These are phyloP conservation scores for Aquilaria yunnanensis DNA, from an alignment of 345 rosid species.

Conservation along the genomic window DNA sequence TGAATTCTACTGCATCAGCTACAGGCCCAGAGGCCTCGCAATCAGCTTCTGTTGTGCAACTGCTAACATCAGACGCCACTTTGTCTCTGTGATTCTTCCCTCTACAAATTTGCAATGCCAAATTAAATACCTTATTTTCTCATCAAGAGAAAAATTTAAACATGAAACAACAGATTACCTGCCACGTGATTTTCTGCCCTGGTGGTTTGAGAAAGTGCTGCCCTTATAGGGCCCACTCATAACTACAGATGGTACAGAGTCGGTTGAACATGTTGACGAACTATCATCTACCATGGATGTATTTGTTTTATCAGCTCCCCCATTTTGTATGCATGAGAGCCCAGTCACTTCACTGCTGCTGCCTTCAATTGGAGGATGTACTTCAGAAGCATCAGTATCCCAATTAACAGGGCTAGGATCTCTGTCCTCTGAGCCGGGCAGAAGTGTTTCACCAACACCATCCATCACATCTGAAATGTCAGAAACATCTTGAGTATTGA, in stretches of 20 bases:
- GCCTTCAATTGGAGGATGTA: constrained; percentile 50
- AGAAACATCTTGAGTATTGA: constrained; percentile 63
- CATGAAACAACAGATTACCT: constrained; percentile 30
- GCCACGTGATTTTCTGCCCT: constrained; percentile 39
- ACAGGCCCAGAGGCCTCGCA: constrained; percentile 38
- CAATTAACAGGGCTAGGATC: constrained; percentile 69
- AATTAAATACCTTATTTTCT: constrained; percentile 8
- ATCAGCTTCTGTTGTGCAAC: constrained; percentile 39
- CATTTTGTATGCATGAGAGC: constrained; percentile 56
- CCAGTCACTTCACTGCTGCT: constrained; percentile 44
- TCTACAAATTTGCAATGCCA: constrained; percentile 23
- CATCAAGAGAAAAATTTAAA: not conserved
- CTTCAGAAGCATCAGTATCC: constrained; percentile 84
- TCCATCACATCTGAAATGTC: constrained; percentile 76
- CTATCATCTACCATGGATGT: constrained; percentile 74
- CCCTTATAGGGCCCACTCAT: constrained; percentile 51
- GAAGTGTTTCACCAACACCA: constrained; percentile 55
- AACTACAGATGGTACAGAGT: constrained; percentile 58
- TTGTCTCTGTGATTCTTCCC: constrained; percentile 48
- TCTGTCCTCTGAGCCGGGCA: constrained; percentile 77
- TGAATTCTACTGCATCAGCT: constrained; percentile 29
- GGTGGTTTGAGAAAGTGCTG: constrained; percentile 35
- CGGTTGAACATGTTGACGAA: constrained; percentile 86
- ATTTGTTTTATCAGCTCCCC: constrained; percentile 50
- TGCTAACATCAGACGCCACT: constrained; percentile 30